Evolutionary conservation across 129 eudicot genomes (phyloP), one percentile per base, ranked within the genome.

Genomic region (Lactuca saligna): DNA sequence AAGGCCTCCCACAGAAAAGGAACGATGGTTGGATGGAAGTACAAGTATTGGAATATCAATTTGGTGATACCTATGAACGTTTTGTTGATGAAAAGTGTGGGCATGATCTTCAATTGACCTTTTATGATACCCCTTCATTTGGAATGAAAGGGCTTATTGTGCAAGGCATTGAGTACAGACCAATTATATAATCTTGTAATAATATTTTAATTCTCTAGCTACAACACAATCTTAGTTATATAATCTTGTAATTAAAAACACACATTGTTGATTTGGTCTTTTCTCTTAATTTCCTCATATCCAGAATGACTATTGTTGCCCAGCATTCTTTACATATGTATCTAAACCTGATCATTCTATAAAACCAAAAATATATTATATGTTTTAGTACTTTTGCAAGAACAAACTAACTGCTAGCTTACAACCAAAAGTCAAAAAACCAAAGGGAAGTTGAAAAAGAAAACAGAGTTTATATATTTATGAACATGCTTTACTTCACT

Each of bases 401-500:
- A 55, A 51, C 31, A 32, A 41, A 38, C 50, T 3, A 41, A 38
- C 50, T 3, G 16, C 8, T 55, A 38, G 9, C 10, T 56, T 68
- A 68, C 73, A 68, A 54, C 16, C 16, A 17, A 12, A 66, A 35
- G 8, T 54, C 11, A 17, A 41, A 37, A 35, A 54, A 13, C 39
- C n/a, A 57, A 41, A 41, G 25, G 14, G 14, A 38, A 20, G 17
- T 4, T 0, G 12, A 51, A 34, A 15, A 41, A 56, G 35, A 57
- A 69, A 42, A n/a, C 20, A 0, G 25, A 57, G 65, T 69, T 34
- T 34, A 58, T n/a, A n/a, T n/a, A n/a, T n/a, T 15, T 46, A 59
- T 69, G 39, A 49, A 59, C 17, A 59, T 33, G 12, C 6, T 25
- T 51, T 65, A 7, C 51, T 54, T 86, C 63, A 87, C 74, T 81